Percentiles rank a stretch among this genome's conserved stretches.
Conservation (phyloP, 768 basidiomycete genomes). For the Tephrocybe sp. region DNA sequence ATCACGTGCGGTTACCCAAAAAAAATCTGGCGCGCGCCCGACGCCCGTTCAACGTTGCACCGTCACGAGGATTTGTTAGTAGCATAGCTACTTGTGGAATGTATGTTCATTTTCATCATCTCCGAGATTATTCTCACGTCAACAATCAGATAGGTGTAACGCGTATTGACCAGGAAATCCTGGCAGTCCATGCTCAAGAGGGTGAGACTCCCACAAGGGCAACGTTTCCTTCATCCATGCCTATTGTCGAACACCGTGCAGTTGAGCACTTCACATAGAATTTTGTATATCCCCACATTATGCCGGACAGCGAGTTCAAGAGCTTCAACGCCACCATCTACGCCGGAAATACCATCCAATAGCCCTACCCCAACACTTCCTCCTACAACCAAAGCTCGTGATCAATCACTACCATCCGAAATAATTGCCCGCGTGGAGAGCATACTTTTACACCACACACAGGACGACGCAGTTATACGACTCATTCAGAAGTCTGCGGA, state of each 20-base stretch:
- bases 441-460: constrained; percentile 5
- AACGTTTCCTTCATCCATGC: constrained; percentile 43
- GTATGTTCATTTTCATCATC: constrained; percentile 4
- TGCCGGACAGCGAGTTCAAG: constrained; percentile 5
- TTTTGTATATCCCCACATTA: not conserved
- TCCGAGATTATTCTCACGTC: not conserved
- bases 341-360: not conserved
- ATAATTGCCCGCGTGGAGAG: constrained; percentile 8
- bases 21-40: no score
- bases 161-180: constrained; percentile 27
- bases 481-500: constrained; percentile 18
- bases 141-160: constrained; percentile 6
- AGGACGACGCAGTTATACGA: constrained; percentile 11
- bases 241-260: constrained; percentile 20
- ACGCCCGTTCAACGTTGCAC: no score
- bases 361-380: not conserved
- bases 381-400: not conserved
- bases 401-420: constrained; percentile 6
- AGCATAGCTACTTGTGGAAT: constrained; percentile 8
- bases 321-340: not conserved
- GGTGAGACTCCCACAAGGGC: constrained; percentile 51
- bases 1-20: no score
- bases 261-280: constrained; percentile 9
- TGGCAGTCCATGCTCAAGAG: constrained; percentile 77
- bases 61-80: not conserved